Base-by-base conservation (phyloP, 352 stramenopile genomes). In the Phytophthora cactorum region DNA sequence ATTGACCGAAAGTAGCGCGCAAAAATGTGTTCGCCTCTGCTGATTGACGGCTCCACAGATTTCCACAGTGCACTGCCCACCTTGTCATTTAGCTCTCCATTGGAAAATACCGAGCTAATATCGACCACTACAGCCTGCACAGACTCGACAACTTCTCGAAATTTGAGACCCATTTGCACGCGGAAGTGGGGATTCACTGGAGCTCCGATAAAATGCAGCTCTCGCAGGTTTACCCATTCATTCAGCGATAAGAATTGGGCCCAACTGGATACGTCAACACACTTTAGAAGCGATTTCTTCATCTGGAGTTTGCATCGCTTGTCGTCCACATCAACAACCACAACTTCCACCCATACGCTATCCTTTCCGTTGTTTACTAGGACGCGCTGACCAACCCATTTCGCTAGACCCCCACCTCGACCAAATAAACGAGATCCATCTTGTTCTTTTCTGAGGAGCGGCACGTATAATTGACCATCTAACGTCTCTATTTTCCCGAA, bases 331-430 rank as follows among this genome's bases (percentile, higher is more conserved):
- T 90, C 81, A 4, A 77, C 49, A 17, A 92, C 79, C 0, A 59
- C 62, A 17, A 82, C 81, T 56, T 92, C 81, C 44, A 92, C 68
- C 84, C 84, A 92, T 12, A 86, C 56, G 8, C 75, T 87, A 57
- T 92, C 84, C 36, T 89, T 88, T 31, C 79, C 78, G 31, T 88
- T 88, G 53, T 92, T 92, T n/a, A 89, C 75, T 0, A 92, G 68
- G 25, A 92, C 32, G 0, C 79, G 63, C 15, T 90, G 82, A 2
- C 81, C 81, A 7, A 88, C 62, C 77, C 72, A 89, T 59, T 90
- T 90, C 3, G 66, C 28, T 28, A 88, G 51, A 1, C 72, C 72
- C 5, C 65, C 75, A 27, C 71, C 66, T 43, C 72, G 75, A 3
- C 73, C 77, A 50, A 84, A 76, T 27, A 85, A 75, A 14, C 87